Percentiles rank a stretch among this genome's conserved stretches.
phyloP scores from a whole-genome alignment of 2,329 filamentous ascomycete genomes.

The Thermomyces lanuginosus region DNA sequence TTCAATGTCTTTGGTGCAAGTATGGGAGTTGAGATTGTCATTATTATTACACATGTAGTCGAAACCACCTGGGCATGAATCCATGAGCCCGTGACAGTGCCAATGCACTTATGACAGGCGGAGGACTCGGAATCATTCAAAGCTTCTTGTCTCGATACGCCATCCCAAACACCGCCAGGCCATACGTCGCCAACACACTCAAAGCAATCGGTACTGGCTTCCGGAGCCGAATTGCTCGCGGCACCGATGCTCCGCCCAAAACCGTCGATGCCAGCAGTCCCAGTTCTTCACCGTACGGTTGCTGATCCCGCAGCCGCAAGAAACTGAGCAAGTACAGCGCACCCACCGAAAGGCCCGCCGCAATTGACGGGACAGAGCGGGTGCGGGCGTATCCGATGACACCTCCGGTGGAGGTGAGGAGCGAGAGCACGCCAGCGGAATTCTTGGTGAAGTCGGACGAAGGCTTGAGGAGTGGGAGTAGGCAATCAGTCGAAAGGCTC shows the following conservation, averaged over 20 bases:
- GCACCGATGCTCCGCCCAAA: conserved; percentile 68
- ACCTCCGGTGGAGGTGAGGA: conserved; percentile 72
- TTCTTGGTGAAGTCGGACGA: conserved; percentile 19
- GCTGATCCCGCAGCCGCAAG: conserved; percentile 56
- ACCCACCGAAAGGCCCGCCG: conserved; percentile 71
- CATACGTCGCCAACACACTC: conserved; percentile 63
- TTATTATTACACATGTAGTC: too few relatives aligned
- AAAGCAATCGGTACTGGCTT: conserved; percentile 76
- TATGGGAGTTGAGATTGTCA: too few relatives aligned
- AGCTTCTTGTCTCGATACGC: conserved; percentile 35
- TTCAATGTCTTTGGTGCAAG: too few relatives aligned
- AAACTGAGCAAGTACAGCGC: conserved; percentile 62
- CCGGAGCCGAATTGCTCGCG: conserved; percentile 62
- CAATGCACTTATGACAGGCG: too few relatives aligned
- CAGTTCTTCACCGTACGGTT: conserved; percentile 72
- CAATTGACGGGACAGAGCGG: conserved; percentile 70
- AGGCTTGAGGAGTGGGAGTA: conserved; percentile 3
- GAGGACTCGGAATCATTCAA: too few relatives aligned
- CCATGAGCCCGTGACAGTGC: too few relatives aligned
- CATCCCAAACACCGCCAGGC: conserved; percentile 61
- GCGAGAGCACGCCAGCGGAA: conserved; percentile 62
- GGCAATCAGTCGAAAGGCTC: too few relatives aligned
- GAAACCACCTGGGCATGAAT: too few relatives aligned
- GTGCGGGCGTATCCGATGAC: conserved; percentile 74
- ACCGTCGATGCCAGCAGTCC: conserved; percentile 78